These are phyloP conservation scores for Metarhizium album DNA, from an alignment of 2,329 filamentous ascomycete species.

Conservation along the genomic window DNA sequence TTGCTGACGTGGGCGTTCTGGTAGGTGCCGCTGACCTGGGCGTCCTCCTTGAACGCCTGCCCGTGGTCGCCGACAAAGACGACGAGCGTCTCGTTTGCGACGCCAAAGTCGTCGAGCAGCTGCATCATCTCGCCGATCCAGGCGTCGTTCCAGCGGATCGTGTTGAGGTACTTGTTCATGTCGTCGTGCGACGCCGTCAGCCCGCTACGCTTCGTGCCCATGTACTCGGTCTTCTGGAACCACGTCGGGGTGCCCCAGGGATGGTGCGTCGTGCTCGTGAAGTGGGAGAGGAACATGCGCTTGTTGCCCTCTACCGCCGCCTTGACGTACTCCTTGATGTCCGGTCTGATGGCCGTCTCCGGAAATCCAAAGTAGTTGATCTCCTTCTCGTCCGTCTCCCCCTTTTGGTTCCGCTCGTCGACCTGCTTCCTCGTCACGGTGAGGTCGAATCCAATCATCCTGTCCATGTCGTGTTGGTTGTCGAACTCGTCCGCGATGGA, in stretches of 20 bases:
- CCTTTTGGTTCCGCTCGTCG: conserved; percentile 13
- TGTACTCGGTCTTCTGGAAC: not conserved
- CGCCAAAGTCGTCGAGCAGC: conserved; percentile 19
- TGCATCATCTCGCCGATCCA: conserved; percentile 22
- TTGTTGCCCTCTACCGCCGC: conserved; percentile 18
- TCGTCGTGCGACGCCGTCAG: conserved; percentile 8
- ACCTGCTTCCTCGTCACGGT: not conserved
- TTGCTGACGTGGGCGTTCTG: conserved; percentile 23
- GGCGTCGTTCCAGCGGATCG: conserved; percentile 19
- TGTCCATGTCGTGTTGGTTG: conserved; percentile 6
- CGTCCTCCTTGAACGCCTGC: conserved; percentile 21
- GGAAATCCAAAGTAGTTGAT: conserved; percentile 23
- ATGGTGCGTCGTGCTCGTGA: conserved; percentile 24
- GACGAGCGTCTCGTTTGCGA: conserved; percentile 21
- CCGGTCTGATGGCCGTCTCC: conserved; percentile 19
- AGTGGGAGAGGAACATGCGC: conserved; percentile 21
- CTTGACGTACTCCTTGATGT: conserved; percentile 20
- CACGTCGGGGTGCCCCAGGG: conserved; percentile 4
- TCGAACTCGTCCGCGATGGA: conserved; percentile 20
- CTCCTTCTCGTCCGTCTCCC: conserved; percentile 15
- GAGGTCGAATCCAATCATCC: not conserved
- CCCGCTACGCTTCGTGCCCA: not conserved
- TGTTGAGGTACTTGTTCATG: conserved; percentile 23
- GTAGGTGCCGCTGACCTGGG: conserved; percentile 18
- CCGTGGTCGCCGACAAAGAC: conserved; percentile 23